A percentile compares a stretch with the other conserved stretches of the same genome.
Evolutionary conservation across 2,329 filamentous ascomycete species (phyloP).

Genomic region (Aspergillus terreus): DNA sequence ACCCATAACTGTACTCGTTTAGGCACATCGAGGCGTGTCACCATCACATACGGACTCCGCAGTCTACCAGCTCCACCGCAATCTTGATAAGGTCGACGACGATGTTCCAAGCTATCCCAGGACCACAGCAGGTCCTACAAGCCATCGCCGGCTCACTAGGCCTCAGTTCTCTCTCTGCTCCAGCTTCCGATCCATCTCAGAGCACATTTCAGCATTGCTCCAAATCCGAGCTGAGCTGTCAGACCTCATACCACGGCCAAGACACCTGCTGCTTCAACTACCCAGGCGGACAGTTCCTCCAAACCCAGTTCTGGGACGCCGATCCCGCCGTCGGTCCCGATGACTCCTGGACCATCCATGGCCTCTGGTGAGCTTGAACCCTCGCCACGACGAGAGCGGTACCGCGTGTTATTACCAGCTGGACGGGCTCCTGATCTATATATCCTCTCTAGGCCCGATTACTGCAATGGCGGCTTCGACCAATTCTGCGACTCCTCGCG

Average conservation of each 20-base stretch:
- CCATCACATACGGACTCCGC: neutral
- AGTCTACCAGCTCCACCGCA: slow-evolving; percentile 7
- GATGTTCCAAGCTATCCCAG: slow-evolving; percentile 24
- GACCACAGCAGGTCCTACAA: slow-evolving; percentile 34
- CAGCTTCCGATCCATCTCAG: slow-evolving; percentile 7
- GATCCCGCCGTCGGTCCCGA: slow-evolving; percentile 60
- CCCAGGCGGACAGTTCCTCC: slow-evolving; percentile 66
- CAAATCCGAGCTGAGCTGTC: slow-evolving; percentile 54
- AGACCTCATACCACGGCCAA: slow-evolving; percentile 57
- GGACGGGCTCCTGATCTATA: slow-evolving; percentile 4
- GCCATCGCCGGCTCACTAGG: slow-evolving; percentile 28
- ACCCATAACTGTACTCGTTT: neutral
- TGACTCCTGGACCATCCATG: slow-evolving; percentile 72
- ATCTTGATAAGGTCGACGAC: slow-evolving; percentile 6
- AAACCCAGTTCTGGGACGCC: slow-evolving; percentile 77
- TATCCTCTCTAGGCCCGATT: slow-evolving; percentile 49
- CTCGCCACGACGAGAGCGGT: neutral
- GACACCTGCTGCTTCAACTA: slow-evolving; percentile 73
- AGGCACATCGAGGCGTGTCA: neutral
- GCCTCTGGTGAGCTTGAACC: slow-evolving; percentile 52
- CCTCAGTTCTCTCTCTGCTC: slow-evolving; percentile 19
- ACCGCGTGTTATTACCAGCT: neutral
- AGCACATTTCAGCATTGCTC: slow-evolving; percentile 27
- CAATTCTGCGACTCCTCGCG: slow-evolving; percentile 61
- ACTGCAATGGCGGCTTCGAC: slow-evolving; percentile 68